These are phyloP conservation scores for Aaosphaeria arxii DNA, from an alignment of 2,329 filamentous ascomycete species.

Conservation along the genomic window DNA sequence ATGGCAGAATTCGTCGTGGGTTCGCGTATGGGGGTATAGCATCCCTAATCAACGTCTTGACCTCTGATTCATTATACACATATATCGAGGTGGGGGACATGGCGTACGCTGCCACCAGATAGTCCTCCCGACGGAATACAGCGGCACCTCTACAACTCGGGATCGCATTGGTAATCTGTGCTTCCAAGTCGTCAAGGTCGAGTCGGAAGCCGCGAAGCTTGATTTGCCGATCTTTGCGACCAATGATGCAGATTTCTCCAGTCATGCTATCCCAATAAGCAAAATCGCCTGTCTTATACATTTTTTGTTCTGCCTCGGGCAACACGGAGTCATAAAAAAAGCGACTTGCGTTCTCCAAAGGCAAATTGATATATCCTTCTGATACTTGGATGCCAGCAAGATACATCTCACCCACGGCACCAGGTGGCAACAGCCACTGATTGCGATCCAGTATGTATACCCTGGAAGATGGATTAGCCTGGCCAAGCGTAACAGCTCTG, in stretches of 20 bases:
- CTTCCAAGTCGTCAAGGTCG: no score
- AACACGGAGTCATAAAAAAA: not conserved
- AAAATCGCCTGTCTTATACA: not conserved
- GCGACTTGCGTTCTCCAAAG: not conserved
- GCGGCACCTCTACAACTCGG: slow-evolving; percentile 19
- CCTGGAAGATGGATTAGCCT: not conserved
- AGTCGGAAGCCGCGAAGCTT: not conserved
- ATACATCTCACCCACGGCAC: not conserved
- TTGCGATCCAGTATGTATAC: not conserved
- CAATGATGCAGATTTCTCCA: not conserved
- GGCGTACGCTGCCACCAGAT: slow-evolving; percentile 27
- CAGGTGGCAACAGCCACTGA: not conserved
- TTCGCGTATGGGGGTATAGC: no score
- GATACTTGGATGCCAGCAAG: not conserved
- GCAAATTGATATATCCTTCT: not conserved
- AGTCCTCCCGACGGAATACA: slow-evolving; percentile 14
- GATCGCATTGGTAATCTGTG: no score
- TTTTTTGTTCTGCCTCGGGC: not conserved
- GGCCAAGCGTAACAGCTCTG: not conserved
- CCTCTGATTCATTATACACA: no score
- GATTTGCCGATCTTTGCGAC: not conserved
- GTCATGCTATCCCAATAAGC: not conserved
- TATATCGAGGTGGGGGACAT: slow-evolving; percentile 24
- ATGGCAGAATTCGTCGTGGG: no score
- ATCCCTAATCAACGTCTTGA: no score